Evolutionary conservation across 2,329 filamentous ascomycete species (phyloP).

Genomic region (Xylariomycetidae sp.): DNA sequence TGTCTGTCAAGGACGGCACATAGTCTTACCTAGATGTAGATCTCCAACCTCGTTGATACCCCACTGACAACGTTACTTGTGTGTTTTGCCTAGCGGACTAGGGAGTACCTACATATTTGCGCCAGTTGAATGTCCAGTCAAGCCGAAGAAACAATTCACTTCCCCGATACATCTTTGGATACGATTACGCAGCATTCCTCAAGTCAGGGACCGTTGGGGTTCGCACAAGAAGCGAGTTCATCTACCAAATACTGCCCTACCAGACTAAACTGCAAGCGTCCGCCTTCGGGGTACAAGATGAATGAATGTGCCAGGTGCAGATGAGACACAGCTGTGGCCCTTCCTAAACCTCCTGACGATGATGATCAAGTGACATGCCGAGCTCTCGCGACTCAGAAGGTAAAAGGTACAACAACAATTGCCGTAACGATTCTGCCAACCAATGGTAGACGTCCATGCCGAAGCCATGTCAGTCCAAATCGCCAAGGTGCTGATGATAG

Average conservation of each 20-base stretch:
- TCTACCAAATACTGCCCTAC: slow-evolving; percentile 23
- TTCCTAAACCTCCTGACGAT: slow-evolving; percentile 7
- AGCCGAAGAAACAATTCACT: no score
- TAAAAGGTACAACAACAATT: slow-evolving; percentile 16
- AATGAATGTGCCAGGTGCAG: slow-evolving; percentile 21
- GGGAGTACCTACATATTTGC: no score
- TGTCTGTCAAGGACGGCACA: slow-evolving; percentile 21
- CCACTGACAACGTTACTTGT: no score
- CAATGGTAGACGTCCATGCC: slow-evolving; percentile 14
- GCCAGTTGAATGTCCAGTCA: no score
- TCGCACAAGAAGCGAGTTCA: slow-evolving; percentile 10
- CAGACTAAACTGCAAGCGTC: slow-evolving; percentile 21
- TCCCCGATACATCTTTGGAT: no score
- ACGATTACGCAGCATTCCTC: no score
- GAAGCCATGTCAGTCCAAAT: slow-evolving; percentile 16
- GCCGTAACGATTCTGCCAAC: slow-evolving; percentile 14
- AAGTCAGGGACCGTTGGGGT: no score
- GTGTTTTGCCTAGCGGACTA: no score
- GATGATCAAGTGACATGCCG: slow-evolving; percentile 19
- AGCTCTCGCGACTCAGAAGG: slow-evolving; percentile 18
- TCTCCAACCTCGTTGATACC: no score
- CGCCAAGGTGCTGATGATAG: slow-evolving; percentile 20
- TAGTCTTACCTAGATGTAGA: no score
- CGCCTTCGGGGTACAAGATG: slow-evolving; percentile 17
- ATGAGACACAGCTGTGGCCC: slow-evolving; percentile 16